Evolutionary conservation across 208 protist genomes (phyloP), one percentile per base, ranked within the genome.

Genomic region (Wallacemonas collosoma): DNA sequence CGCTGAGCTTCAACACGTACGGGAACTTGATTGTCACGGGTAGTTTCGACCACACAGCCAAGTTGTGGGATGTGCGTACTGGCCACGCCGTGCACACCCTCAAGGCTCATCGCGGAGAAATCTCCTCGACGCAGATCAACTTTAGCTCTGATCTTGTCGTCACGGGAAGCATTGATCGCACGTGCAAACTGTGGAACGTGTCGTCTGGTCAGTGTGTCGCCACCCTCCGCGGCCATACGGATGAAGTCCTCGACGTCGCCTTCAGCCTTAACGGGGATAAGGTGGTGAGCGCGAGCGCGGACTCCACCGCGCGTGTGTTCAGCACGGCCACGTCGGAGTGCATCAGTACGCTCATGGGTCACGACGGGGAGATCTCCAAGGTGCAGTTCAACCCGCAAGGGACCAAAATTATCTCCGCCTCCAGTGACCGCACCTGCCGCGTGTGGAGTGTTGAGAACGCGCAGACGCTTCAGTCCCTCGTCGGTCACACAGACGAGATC

Each of bases 401-500:
- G 47, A 98, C 86, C 35, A 97, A 97, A 72, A 83, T 99, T 56
- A 94, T 98, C 76, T 92, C 95, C 36, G 96, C 95, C n/a, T 91
- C 85, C 36, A 91, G 82, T 40, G 98, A 99, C 79, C 94, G 91
- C 53, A 98, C 97, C 11, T 98, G 94, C 76, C 84, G 91, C 12
- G 68, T 99, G 55, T 99, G 98, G 98, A 85, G 82, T 60, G 90
- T 93, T 1, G 86, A 97, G 55, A 92, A 84, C 2, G 95, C 94
- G 17, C 81, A 95, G 60, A 82, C 79, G 8, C 67, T 96, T 48
- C 97, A 98, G 78, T 90, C 91, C 15, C 86, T 99, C 11, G 86
- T 95, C 26, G 98, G 98, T 0, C 98, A 99, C 82, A 98, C 93
- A 11, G 97, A 98, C 67, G 97, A 98, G 75, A 98, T 99, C 73